These are phyloP conservation scores for Viola pubescens DNA, from an alignment of 441 rosid genomes.

Conservation along the genomic window DNA sequence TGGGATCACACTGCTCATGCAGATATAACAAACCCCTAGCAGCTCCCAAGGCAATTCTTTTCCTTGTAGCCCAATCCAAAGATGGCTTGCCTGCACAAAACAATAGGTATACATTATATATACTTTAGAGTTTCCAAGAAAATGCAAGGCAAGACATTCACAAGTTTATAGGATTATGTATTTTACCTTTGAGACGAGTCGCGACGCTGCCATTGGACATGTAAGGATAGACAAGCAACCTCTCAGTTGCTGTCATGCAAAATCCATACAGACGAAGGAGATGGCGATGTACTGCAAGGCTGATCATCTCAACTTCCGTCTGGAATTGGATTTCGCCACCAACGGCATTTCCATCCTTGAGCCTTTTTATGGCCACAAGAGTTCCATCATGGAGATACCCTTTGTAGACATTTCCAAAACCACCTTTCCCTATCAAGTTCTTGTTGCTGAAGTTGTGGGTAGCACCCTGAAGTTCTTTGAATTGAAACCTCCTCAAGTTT, in stretches of 20 bases:
- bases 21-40: conserved; percentile 74
- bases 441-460: conserved; percentile 78
- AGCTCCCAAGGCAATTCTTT: conserved; percentile 79
- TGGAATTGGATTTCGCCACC: conserved; percentile 89
- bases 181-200: conserved; percentile 74
- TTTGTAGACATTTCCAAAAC: conserved; percentile 86
- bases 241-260: conserved; percentile 66
- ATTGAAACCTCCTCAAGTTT: conserved; percentile 69
- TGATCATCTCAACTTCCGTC: conserved; percentile 87
- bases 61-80: conserved; percentile 83
- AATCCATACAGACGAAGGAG: conserved; percentile 81
- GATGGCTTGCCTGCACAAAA: conserved; percentile 58
- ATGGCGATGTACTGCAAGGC: conserved; percentile 82
- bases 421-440: conserved; percentile 78
- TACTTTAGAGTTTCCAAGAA: no score
- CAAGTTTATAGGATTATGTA: background rate
- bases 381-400: conserved; percentile 76
- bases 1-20: conserved; percentile 82
- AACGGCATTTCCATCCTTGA: conserved; percentile 59
- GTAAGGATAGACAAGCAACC: conserved; percentile 80
- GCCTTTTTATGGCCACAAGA: conserved; percentile 72
- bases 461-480: conserved; percentile 76
- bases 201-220: conserved; percentile 98
- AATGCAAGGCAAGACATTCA: background rate
- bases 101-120: background rate